Evolutionary conservation across 306 rosid genomes (phyloP), one percentile per base, ranked within the genome.

Genomic region (Quercus dentata): DNA sequence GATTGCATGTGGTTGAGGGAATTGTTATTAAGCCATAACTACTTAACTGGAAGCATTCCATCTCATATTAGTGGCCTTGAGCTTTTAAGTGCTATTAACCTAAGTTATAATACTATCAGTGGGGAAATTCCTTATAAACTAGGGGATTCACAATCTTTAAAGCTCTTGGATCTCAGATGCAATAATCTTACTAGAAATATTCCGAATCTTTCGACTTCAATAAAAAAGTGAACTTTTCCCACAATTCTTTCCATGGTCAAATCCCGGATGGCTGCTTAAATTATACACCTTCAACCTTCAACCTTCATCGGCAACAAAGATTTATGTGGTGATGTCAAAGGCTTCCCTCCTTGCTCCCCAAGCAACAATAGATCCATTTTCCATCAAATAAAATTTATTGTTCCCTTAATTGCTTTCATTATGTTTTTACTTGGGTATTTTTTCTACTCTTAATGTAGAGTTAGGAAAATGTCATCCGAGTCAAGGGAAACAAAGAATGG

Each of bases 131-230:
- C 63, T 57, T 57, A 0, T 19, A 6, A 57, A 8, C 25, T 0
- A 21, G 7, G 63, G 63, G 3, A 5, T 57, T 57, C 12, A 57
- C 63, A 18, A 0, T 0, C 2, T 57, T 57, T 57, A 57, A 0
- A 18, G 3, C 0, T 3, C n/a, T 58, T 58, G 27, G 64, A 58
- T n/a, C 64, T 58, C 12, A n/a, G 64, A 4, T 58, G 12, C 64
- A 58, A 58, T 19, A 58, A 58, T 58, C 20, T 58, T 58, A 13
- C 23, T 18, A 27, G 64, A n/a, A 21, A 58, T 17, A 21, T 58
- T 18, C 64, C 64, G 0, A 3, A 58, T 18, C 11, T 5, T 18
- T 5, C 13, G 5, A 0, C 0, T 6, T n/a, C 20, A 19, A 1
- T 18, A n/a, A 5, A 1, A 0, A n/a, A 13, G 13, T 58, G n/a